Evolutionary conservation across 768 basidiomycete genomes (phyloP).

Genomic region (Clitopilus hobsonii): DNA sequence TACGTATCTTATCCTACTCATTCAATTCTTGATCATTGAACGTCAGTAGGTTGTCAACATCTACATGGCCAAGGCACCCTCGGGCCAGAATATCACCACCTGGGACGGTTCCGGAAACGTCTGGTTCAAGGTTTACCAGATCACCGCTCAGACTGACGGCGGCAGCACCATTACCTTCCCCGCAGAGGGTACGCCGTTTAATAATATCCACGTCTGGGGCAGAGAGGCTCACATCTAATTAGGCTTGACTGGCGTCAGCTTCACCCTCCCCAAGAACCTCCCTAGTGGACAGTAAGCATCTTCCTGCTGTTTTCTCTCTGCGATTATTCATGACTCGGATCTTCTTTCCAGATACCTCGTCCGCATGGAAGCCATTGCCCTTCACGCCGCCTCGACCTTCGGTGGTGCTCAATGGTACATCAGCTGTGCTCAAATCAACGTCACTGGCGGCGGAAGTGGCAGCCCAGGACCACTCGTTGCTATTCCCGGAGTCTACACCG

Average conservation of each 20-base stretch:
- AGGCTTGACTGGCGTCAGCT: slow-evolving; percentile 14
- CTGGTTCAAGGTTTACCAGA: slow-evolving; percentile 38
- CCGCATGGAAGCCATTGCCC: slow-evolving; percentile 9
- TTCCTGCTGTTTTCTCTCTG: too few species aligned
- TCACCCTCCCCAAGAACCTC: slow-evolving; percentile 9
- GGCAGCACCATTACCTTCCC: slow-evolving; percentile 34
- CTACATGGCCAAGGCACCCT: slow-evolving; percentile 38
- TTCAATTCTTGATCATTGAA: not conserved
- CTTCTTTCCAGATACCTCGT: slow-evolving; percentile 25
- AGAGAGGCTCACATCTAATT: not conserved
- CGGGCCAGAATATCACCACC: too few species aligned
- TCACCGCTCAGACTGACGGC: slow-evolving; percentile 35
- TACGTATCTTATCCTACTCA: not conserved
- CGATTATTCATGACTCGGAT: too few species aligned
- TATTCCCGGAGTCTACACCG: slow-evolving; percentile 14
- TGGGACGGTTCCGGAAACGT: slow-evolving; percentile 37
- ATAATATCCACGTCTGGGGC: not conserved
- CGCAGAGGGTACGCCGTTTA: slow-evolving; percentile 18
- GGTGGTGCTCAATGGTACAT: slow-evolving; percentile 16
- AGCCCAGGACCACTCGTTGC: slow-evolving; percentile 12
- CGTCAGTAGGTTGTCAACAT: slow-evolving; percentile 16
- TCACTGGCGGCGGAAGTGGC: slow-evolving; percentile 14
- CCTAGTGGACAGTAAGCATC: slow-evolving; percentile 12
- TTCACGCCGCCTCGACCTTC: slow-evolving; percentile 5
- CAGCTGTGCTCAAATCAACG: slow-evolving; percentile 14